Percentiles rank a stretch among this genome's conserved stretches.
Conservation (phyloP, 2,329 filamentous ascomycete genomes). For the Aspergillus japonicus region DNA sequence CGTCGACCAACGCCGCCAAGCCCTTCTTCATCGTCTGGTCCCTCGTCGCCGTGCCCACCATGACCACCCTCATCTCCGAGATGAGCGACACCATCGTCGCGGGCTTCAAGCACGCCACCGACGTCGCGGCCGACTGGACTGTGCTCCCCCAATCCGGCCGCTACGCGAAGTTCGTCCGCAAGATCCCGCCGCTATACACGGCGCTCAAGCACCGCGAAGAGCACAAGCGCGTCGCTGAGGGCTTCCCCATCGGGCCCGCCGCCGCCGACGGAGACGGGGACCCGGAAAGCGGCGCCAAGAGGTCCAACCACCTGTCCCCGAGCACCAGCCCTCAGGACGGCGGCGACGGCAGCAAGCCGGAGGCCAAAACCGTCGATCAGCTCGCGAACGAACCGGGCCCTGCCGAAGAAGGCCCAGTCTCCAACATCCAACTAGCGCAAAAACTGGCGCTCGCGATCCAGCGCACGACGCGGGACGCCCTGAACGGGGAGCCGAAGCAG, state of each 20-base stretch:
- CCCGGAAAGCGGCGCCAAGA: slow-evolving; percentile 4
- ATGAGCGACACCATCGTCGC: slow-evolving; percentile 79
- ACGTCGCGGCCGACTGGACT: slow-evolving; percentile 62
- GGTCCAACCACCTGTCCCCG: not conserved
- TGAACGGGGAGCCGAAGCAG: slow-evolving; percentile 47
- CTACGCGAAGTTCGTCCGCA: slow-evolving; percentile 52
- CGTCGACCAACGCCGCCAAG: slow-evolving; percentile 73
- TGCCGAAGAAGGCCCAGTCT: slow-evolving; percentile 8
- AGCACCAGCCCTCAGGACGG: slow-evolving; percentile 1
- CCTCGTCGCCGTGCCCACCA: slow-evolving; percentile 78
- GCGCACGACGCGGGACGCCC: slow-evolving; percentile 43
- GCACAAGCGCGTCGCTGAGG: slow-evolving; percentile 47
- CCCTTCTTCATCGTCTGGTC: slow-evolving; percentile 95
- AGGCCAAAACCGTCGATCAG: slow-evolving; percentile 41
- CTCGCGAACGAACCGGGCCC: slow-evolving; percentile 47
- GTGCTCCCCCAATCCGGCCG: slow-evolving; percentile 62
- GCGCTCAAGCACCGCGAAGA: slow-evolving; percentile 42
- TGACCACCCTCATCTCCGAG: slow-evolving; percentile 81
- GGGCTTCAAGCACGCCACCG: slow-evolving; percentile 62
- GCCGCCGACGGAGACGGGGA: slow-evolving; percentile 23
- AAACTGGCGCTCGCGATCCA: slow-evolving; percentile 69
- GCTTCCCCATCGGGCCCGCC: slow-evolving; percentile 46
- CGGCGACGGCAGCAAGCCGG: not conserved
- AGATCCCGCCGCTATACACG: slow-evolving; percentile 42
- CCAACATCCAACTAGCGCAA: slow-evolving; percentile 59